Evolutionary conservation across 139 green algal genomes (phyloP).

Genomic region (Chlorella sorokiniana): DNA sequence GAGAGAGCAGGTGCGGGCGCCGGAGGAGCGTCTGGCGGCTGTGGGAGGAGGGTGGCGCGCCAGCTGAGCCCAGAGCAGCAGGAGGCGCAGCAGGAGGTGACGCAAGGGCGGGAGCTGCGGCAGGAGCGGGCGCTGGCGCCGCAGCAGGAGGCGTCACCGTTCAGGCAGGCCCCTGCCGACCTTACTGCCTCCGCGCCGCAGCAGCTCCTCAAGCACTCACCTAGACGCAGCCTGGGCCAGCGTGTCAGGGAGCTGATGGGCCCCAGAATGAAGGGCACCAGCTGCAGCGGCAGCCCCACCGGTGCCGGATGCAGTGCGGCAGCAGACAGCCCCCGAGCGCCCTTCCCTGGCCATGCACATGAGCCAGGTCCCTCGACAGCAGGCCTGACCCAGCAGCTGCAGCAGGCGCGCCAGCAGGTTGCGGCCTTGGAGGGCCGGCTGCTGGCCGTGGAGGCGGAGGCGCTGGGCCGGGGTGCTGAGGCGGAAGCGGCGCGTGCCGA

Average conservation of each 20-base stretch:
- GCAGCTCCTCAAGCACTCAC: background rate
- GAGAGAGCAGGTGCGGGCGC: background rate
- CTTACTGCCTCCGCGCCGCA: too few relatives aligned
- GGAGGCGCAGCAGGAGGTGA: constrained; percentile 5
- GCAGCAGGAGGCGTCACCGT: constrained; percentile 19
- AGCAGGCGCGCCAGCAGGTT: background rate
- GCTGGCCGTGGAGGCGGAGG: background rate
- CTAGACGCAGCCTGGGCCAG: background rate
- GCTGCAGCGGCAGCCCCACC: background rate
- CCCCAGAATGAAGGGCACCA: background rate
- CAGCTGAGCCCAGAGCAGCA: constrained; percentile 18
- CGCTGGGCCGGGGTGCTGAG: background rate
- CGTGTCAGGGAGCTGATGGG: constrained; percentile 9
- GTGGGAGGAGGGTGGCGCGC: background rate
- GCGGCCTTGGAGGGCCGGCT: background rate
- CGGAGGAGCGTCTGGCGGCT: background rate
- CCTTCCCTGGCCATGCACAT: too few relatives aligned
- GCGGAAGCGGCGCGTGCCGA: background rate
- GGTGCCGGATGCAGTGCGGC: too few relatives aligned
- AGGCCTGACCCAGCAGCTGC: too few relatives aligned
- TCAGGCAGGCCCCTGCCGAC: background rate
- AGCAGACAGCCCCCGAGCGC: too few relatives aligned
- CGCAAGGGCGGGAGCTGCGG: background rate
- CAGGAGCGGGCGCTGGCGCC: constrained; percentile 27
- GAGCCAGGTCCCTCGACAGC: too few relatives aligned